phyloP scores from a whole-genome alignment of 2,329 filamentous ascomycete genomes.

The Nigrospora sphaerica region DNA sequence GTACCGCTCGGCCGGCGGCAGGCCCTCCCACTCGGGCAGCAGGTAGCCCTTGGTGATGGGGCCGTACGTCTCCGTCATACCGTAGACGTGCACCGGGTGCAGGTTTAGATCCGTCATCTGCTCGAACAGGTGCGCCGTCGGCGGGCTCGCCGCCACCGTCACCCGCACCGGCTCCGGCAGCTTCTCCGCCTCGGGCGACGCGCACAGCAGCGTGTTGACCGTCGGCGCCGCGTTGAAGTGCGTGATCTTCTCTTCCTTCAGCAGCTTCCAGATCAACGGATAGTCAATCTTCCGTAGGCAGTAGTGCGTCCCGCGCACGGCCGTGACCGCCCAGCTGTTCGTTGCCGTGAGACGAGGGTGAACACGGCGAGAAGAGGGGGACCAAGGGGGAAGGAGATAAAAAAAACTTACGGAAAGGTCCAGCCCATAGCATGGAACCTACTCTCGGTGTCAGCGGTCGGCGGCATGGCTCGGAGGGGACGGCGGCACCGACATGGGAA shows the following conservation, averaged over 20 bases:
- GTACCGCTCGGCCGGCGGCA: conserved; percentile 72
- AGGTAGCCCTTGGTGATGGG: conserved; percentile 92
- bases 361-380: too few species aligned
- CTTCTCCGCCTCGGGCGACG: conserved; percentile 63
- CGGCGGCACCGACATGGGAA: conserved; percentile 69
- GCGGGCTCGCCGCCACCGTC: conserved; percentile 87
- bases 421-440: conserved; percentile 66
- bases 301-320: conserved; percentile 89
- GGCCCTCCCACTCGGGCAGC: conserved; percentile 73
- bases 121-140: conserved; percentile 84
- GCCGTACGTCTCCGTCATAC: conserved; percentile 82
- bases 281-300: conserved; percentile 95
- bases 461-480: too few species aligned
- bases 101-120: conserved; percentile 81
- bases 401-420: conserved; percentile 60
- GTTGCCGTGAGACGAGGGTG: too few species aligned
- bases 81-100: conserved; percentile 88
- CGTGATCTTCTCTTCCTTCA: conserved; percentile 81
- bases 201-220: conserved; percentile 89
- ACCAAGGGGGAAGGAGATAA: not conserved
- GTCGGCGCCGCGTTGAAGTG: conserved; percentile 96
- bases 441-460: too few species aligned
- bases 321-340: conserved; percentile 71
- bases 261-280: conserved; percentile 78
- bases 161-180: conserved; percentile 70